Base-by-base conservation (phyloP, 2,329 filamentous ascomycete genomes). In the Ramichloridium luteum region DNA sequence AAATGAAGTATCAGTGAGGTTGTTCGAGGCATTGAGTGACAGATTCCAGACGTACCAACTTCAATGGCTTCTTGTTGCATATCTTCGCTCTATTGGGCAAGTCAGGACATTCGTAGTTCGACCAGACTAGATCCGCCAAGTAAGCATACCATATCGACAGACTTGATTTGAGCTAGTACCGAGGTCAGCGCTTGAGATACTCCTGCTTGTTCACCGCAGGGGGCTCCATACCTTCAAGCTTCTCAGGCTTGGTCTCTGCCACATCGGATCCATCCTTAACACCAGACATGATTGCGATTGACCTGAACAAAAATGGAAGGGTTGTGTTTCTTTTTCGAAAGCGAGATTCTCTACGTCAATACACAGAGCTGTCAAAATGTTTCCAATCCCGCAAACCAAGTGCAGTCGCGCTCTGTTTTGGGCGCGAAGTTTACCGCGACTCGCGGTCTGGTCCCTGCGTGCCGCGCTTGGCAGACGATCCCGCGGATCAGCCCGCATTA, bases 11-110 rank as follows among this genome's bases (percentile, higher is more conserved):
- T 16, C 13, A 27, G 12, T 20, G 28, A 30, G 20, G 16, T 22
- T 12, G 29, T 12, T 28, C 13, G n/a, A 4, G 5, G 25, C 12
- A 22, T 13, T 8, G 23, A 13, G 22, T 13, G 30, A n/a, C 15
- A 34, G 16, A 47, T 85, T 48, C 76, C n/a, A n/a, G n/a, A 8
- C 20, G 20, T 23, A 94, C 88, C 85, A 56, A 94, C 80, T 73
- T 94, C 84, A 53, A 98, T 82, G 28, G 79, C 83, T 62, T 96
- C 88, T 51, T 82, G 74, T 55, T 94, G 85, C 90, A 98, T 93
- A 51, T 94, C 86, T 37, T 96, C 88, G 51, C 79, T 88, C 90
- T 96, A 55, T 9, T 10, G 16, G n/a, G n/a, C n/a, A n/a, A n/a
- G n/a, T n/a, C n/a, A n/a, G n/a, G n/a, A n/a, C n/a, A n/a, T n/a